Base-by-base conservation (phyloP, 2,329 filamentous ascomycete species). In the Venturia oleaginea region DNA sequence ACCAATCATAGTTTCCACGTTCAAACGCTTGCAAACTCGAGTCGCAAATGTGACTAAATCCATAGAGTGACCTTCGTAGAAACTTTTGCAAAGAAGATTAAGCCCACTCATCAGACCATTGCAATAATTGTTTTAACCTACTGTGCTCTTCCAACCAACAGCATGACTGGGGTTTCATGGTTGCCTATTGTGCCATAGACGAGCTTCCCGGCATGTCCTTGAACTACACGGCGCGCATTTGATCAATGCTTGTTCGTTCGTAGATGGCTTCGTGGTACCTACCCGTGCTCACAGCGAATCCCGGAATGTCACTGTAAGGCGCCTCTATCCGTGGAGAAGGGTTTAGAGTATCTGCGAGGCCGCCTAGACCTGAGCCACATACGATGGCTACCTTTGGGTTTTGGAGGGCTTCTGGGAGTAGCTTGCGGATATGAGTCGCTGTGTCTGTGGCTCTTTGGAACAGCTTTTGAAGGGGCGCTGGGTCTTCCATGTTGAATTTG, bases 11-110 rank as follows among this genome's bases (percentile, higher is more conserved):
- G 80, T 84, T 67, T 85, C 78, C 24, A 88, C 78, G 30, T 84
- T 85, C 11, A 88, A 74, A 0, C 84, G 72, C 69, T 84, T 86
- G 75, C 87, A 84, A 6, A 88, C 82, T 62, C 86, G 80, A 13
- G 86, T 82, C 32, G 86, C 85, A 69, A 88, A 87, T 32, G 85
- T 85, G 43, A 86, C 81, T 59, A 80, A 76, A 63, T 85, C 79
- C 75, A 88, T 85, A 2, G 81, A 80, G 70, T 88, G 83, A 40
- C 86, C 86, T 74, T 89, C 86, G 71, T 88, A 89, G 75, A 85
- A 88, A 73, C 85, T 87, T 34, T 48, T 27, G 38, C 17, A 22
- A n/a, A 63, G 48, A 64, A 66, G 63, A n/a, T 59, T 63, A 15
- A 46, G 7, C 46, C 61, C 48, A 68, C 15, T 57, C 15, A 32